phyloP scores from a whole-genome alignment of 345 rosid genomes.

The Populus davidiana region DNA sequence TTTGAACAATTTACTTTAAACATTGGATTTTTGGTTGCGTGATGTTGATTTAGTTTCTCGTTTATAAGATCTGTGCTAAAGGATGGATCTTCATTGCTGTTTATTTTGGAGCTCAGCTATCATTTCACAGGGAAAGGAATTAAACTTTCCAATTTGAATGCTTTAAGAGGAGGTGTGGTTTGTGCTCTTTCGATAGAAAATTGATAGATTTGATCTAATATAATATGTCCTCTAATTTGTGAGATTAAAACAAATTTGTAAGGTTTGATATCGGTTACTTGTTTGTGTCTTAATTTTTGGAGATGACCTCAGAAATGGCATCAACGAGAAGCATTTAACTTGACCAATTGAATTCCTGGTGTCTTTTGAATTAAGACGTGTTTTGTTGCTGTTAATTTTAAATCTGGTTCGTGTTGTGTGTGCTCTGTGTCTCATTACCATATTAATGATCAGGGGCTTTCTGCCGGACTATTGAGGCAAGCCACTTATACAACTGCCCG shows the following conservation, averaged over 20 bases:
- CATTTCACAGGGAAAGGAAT: neutral
- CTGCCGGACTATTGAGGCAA: constrained; percentile 95
- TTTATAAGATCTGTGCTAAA: neutral
- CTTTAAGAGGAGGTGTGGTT: neutral
- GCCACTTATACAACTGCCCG: constrained; percentile 98
- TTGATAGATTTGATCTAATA: neutral
- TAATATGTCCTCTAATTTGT: neutral
- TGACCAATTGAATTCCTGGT: neutral
- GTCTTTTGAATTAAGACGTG: neutral
- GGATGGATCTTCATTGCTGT: neutral
- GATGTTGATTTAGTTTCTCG: constrained; percentile 3
- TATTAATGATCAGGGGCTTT: constrained; percentile 54
- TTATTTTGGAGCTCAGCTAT: neutral
- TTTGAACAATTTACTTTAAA: constrained; percentile 18
- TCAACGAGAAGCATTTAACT: neutral
- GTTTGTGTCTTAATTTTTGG: neutral
- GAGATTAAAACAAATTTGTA: neutral
- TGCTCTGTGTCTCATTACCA: neutral
- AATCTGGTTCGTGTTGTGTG: neutral
- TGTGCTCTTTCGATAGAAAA: neutral
- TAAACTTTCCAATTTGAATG: neutral
- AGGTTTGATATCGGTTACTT: neutral
- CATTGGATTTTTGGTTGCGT: neutral
- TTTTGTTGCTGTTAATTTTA: neutral
- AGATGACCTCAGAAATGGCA: neutral